phyloP scores from a whole-genome alignment of 768 basidiomycete genomes.

The Tylopilus sp. region DNA sequence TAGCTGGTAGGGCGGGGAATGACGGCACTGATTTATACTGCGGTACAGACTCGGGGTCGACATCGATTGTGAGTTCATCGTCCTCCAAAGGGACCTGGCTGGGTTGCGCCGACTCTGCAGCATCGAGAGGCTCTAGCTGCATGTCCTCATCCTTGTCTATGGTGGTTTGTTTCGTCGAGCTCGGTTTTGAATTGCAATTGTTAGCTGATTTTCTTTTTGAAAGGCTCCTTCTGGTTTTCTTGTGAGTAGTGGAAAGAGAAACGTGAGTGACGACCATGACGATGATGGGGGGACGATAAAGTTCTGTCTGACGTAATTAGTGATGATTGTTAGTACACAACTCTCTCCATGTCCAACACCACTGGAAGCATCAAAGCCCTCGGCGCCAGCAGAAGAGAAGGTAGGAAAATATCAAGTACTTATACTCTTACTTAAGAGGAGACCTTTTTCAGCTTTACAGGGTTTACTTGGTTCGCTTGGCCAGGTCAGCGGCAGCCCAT shows the following conservation, averaged over 20 bases:
- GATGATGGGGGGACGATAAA: constrained; percentile 11
- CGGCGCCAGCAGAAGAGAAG: constrained; percentile 33
- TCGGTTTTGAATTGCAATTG: constrained; percentile 8
- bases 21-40: constrained; percentile 52
- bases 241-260: constrained; percentile 29
- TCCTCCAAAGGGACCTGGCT: constrained; percentile 38
- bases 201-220: constrained; percentile 35
- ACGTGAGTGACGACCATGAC: constrained; percentile 43
- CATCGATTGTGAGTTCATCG: constrained; percentile 62
- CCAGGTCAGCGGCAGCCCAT: constrained; percentile 8
- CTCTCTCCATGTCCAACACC: constrained; percentile 19
- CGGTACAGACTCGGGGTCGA: constrained; percentile 43
- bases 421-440: constrained; percentile 10
- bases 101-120: constrained; percentile 1
- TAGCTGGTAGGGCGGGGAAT: constrained; percentile 67
- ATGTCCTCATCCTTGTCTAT: constrained; percentile 32
- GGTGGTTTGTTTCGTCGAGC: constrained; percentile 5
- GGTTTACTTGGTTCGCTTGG: constrained; percentile 38
- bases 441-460: constrained; percentile 34
- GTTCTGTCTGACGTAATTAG: constrained; percentile 18
- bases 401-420: constrained; percentile 23
- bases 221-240: constrained; percentile 45
- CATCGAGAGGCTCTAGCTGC: constrained; percentile 17
- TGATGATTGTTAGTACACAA: not conserved
- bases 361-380: constrained; percentile 23